Evolutionary conservation across 768 basidiomycete genomes (phyloP).

Genomic region (Russula virescens): DNA sequence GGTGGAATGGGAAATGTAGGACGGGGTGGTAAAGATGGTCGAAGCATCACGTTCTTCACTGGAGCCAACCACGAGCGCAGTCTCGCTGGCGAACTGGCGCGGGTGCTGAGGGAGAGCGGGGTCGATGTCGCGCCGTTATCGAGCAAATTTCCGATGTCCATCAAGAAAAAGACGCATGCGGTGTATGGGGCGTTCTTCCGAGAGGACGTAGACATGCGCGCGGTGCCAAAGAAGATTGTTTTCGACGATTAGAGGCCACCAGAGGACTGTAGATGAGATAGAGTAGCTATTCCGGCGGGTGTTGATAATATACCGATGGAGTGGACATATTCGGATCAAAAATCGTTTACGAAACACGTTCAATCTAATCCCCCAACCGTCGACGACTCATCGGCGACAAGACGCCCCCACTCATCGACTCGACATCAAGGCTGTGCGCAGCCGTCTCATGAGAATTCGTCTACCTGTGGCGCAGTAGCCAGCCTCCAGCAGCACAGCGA

Average conservation of each 20-base stretch:
- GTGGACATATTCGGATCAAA: too few species aligned
- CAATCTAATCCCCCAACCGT: neutral
- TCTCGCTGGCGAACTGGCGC: slow-evolving; percentile 88
- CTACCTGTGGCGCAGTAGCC: neutral
- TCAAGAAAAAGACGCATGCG: slow-evolving; percentile 92
- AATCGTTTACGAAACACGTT: too few species aligned
- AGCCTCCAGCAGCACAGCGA: too few species aligned
- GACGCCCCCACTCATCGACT: too few species aligned
- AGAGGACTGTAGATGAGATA: neutral
- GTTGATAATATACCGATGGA: too few species aligned
- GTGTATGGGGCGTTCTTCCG: slow-evolving; percentile 85
- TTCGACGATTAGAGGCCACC: slow-evolving; percentile 37
- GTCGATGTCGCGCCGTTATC: slow-evolving; percentile 72
- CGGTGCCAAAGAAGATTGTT: slow-evolving; percentile 71
- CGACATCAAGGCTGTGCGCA: too few species aligned
- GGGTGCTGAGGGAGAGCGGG: slow-evolving; percentile 83
- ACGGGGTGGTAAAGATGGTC: slow-evolving; percentile 83
- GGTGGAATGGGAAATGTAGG: slow-evolving; percentile 38
- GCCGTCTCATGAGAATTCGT: neutral
- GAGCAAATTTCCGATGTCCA: slow-evolving; percentile 88
- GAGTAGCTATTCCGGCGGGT: too few species aligned
- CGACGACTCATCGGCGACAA: neutral
- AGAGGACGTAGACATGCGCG: slow-evolving; percentile 55
- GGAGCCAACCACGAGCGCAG: slow-evolving; percentile 81
- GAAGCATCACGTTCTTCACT: slow-evolving; percentile 95